Conservation (phyloP, 2,329 filamentous ascomycete genomes). For the Ilyonectria robusta region DNA sequence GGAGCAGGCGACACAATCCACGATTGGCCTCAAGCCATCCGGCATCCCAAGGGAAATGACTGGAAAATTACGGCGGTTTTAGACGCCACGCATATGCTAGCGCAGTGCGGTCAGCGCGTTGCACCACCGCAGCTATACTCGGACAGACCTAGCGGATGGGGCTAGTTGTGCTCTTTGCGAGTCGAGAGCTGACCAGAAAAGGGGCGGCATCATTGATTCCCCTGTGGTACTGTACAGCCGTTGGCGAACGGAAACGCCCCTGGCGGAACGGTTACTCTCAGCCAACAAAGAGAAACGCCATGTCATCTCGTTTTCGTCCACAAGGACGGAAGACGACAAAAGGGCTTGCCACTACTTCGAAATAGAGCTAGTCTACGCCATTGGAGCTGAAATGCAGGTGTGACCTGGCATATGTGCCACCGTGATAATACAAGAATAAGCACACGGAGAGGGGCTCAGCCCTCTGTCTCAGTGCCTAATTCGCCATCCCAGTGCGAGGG, state of each 20-base stretch:
- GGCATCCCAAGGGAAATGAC: conserved; percentile 3
- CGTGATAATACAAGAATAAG: too few relatives aligned
- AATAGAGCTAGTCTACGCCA: conserved; percentile 3
- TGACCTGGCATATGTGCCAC: background rate
- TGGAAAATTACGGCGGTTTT: conserved; percentile 2
- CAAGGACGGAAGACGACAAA: background rate
- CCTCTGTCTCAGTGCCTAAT: too few relatives aligned
- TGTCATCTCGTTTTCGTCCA: too few relatives aligned
- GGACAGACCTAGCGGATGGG: background rate
- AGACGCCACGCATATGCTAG: background rate
- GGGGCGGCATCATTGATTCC: too few relatives aligned
- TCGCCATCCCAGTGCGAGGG: too few relatives aligned
- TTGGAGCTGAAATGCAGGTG: conserved; percentile 9
- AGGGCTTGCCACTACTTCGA: background rate
- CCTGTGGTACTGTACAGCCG: too few relatives aligned
- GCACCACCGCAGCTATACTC: background rate
- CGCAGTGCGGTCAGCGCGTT: background rate
- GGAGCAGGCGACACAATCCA: background rate
- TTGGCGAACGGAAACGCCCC: too few relatives aligned
- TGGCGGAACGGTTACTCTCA: too few relatives aligned
- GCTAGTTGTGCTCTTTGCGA: background rate
- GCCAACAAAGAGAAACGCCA: too few relatives aligned
- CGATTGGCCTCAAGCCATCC: background rate
- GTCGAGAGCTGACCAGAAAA: background rate
- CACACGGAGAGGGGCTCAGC: too few relatives aligned